These are phyloP conservation scores for Adansonia gregorii DNA, from an alignment of 441 rosid genomes.

Conservation along the genomic window DNA sequence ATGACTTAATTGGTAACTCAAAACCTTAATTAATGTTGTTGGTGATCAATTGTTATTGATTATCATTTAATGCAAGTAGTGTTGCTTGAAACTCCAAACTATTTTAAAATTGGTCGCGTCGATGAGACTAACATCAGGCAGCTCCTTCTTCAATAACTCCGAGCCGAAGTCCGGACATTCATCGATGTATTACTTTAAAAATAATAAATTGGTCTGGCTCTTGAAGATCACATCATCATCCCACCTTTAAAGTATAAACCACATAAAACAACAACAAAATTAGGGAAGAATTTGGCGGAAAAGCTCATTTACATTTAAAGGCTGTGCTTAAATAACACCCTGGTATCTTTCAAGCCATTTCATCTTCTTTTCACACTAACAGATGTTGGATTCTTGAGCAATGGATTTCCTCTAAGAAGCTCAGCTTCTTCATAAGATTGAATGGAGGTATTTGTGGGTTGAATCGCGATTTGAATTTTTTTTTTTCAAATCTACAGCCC, in stretches of 20 bases:
- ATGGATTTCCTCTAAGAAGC: slow-evolving; percentile 91
- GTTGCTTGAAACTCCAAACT: not conserved
- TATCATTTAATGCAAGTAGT: not conserved
- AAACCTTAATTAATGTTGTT: too few species aligned
- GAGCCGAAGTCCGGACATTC: not conserved
- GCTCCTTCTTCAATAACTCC: not conserved
- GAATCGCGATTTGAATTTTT: too few species aligned
- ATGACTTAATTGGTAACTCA: too few species aligned
- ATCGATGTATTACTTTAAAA: too few species aligned
- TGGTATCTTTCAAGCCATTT: slow-evolving; percentile 21
- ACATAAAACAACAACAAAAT: not conserved
- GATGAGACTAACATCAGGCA: not conserved
- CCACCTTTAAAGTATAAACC: slow-evolving; percentile 60
- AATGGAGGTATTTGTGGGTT: too few species aligned
- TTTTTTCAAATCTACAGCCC: too few species aligned
- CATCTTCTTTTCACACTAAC: slow-evolving; percentile 90
- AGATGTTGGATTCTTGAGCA: slow-evolving; percentile 75
- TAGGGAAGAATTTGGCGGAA: not conserved
- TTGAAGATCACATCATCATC: slow-evolving; percentile 98
- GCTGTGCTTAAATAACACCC: not conserved
- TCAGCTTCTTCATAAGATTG: slow-evolving; percentile 60
- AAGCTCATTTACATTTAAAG: not conserved
- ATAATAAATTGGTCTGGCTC: slow-evolving; percentile 60
- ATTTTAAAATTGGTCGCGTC: not conserved
- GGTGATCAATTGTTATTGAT: too few species aligned